Percentiles rank a stretch among this genome's conserved stretches.
phyloP scores from a whole-genome alignment of 2,329 filamentous ascomycete species.

The Neopestalotiopsis clavispora region DNA sequence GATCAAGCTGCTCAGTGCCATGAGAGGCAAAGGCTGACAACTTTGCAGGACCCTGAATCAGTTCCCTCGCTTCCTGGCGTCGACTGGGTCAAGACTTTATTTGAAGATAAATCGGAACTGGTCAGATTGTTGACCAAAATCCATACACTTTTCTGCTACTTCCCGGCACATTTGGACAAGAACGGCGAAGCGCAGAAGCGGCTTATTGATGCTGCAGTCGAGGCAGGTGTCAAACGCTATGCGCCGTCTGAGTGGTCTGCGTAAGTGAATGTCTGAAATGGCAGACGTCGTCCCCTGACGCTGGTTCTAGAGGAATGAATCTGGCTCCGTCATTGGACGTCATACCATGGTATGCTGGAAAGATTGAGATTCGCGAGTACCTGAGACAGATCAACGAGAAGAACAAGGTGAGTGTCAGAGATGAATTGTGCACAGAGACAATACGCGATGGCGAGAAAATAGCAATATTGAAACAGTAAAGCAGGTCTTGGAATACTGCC shows the following conservation, averaged over 20 bases:
- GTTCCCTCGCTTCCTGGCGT: not conserved
- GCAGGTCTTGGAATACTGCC: conserved; percentile 22
- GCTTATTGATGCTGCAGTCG: conserved; percentile 44
- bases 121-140: not conserved
- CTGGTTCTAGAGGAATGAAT: not conserved
- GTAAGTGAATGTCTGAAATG: conserved; percentile 21
- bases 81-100: not conserved
- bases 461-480: not conserved
- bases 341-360: conserved; percentile 42
- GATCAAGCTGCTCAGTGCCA: too few species aligned
- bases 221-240: conserved; percentile 45
- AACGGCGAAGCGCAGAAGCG: conserved; percentile 40
- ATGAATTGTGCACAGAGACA: conserved; percentile 18
- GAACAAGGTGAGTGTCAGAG: conserved; percentile 24
- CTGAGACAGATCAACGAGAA: not conserved
- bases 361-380: conserved; percentile 32
- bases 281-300: not conserved
- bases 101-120: conserved; percentile 3
- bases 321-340: not conserved
- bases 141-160: conserved; percentile 11
- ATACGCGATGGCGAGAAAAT: not conserved
- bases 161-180: conserved; percentile 19
- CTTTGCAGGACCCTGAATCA: not conserved
- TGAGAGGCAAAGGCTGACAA: not conserved
- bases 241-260: conserved; percentile 42